Percentiles rank a stretch among this genome's conserved stretches.
These are phyloP conservation scores for Dendrostoma leiphaemia DNA, from an alignment of 2,329 filamentous ascomycete genomes.

Conservation along the genomic window DNA sequence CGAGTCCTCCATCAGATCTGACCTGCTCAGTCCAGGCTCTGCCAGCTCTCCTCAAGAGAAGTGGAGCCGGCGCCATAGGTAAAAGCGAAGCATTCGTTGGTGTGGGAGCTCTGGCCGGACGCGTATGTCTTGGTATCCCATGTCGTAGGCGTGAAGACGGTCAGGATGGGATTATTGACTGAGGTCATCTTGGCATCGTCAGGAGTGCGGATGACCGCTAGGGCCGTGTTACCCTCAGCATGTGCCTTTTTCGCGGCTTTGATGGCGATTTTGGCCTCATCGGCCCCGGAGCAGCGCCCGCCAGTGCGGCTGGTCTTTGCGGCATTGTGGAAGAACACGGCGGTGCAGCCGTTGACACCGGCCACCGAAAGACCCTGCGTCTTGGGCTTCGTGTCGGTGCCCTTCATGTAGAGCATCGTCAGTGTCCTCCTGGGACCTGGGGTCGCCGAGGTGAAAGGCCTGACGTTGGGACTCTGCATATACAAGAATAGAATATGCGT, in stretches of 20 bases:
- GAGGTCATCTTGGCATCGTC: neutral
- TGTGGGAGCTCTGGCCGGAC: neutral
- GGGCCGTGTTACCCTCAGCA: neutral
- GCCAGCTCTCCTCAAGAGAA: too few relatives aligned
- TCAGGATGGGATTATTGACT: neutral
- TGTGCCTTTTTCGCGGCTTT: neutral
- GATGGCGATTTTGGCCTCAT: neutral
- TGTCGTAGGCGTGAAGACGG: neutral
- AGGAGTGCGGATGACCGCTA: neutral
- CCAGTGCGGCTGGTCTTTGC: neutral
- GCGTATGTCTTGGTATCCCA: neutral
- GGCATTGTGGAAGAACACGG: neutral
- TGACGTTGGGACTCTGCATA: too few relatives aligned
- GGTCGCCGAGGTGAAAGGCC: too few relatives aligned
- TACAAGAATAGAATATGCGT: too few relatives aligned
- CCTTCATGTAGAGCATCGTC: too few relatives aligned
- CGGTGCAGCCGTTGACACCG: neutral
- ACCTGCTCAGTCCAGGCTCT: too few relatives aligned
- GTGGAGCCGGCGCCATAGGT: too few relatives aligned
- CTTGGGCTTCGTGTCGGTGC: neutral
- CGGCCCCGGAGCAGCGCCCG: neutral
- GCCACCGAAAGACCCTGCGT: neutral
- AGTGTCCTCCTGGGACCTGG: too few relatives aligned
- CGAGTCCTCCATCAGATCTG: too few relatives aligned
- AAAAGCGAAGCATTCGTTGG: too few relatives aligned